Evolutionary conservation across 805 yeast genomes (phyloP).

Genomic region (Ogataea nakhonphanomensis): DNA sequence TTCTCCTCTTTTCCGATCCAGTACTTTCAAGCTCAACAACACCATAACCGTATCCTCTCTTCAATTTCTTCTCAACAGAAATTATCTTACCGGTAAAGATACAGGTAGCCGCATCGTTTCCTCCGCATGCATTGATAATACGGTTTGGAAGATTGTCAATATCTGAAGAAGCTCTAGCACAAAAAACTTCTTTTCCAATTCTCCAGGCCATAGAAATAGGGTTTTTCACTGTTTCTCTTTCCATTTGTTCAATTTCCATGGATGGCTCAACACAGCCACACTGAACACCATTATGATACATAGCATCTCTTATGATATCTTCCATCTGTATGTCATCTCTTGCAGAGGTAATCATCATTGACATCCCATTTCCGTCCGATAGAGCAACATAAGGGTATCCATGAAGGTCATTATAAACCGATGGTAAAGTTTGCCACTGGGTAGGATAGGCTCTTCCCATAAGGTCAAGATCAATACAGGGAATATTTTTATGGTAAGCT

Average conservation of each 20-base stretch:
- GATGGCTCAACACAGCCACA: slow-evolving; percentile 37
- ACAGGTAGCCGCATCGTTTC: slow-evolving; percentile 30
- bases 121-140: slow-evolving; percentile 37
- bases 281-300: slow-evolving; percentile 39
- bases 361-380: slow-evolving; percentile 42
- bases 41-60: slow-evolving; percentile 43
- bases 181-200: slow-evolving; percentile 39
- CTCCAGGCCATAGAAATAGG: slow-evolving; percentile 42
- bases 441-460: slow-evolving; percentile 51
- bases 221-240: slow-evolving; percentile 31
- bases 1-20: slow-evolving; percentile 13
- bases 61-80: slow-evolving; percentile 38
- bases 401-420: slow-evolving; percentile 38
- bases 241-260: slow-evolving; percentile 31
- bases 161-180: slow-evolving; percentile 34
- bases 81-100: slow-evolving; percentile 40
- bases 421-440: slow-evolving; percentile 37
- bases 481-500: slow-evolving; percentile 16
- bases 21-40: slow-evolving; percentile 31
- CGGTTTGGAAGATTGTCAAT: slow-evolving; percentile 32
- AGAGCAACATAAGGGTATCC: slow-evolving; percentile 42
- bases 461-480: slow-evolving; percentile 38
- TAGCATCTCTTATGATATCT: slow-evolving; percentile 38
- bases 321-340: slow-evolving; percentile 35
- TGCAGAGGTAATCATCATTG: slow-evolving; percentile 32